These are phyloP conservation scores for Coemansia brasiliensis DNA, from an alignment of 192 early-diverging fungal species.

Conservation along the genomic window DNA sequence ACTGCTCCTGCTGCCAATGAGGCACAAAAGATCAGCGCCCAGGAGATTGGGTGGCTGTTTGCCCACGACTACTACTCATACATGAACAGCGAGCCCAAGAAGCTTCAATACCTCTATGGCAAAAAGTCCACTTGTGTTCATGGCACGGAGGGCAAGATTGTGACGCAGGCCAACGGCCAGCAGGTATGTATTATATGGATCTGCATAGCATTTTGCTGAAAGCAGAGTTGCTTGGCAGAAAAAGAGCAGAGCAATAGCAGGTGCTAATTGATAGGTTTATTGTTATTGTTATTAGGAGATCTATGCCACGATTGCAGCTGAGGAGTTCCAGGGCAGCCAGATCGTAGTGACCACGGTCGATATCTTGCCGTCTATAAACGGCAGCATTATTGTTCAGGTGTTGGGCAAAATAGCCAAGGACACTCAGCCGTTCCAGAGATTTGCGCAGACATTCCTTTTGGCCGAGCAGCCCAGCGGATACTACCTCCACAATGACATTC, in stretches of 20 bases:
- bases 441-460: slow-evolving; percentile 89
- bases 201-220: not conserved
- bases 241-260: not conserved
- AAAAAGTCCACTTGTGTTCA: slow-evolving; percentile 81
- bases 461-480: slow-evolving; percentile 88
- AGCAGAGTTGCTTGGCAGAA: not conserved
- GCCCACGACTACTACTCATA: slow-evolving; percentile 94
- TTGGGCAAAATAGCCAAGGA: slow-evolving; percentile 90
- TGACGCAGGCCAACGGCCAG: slow-evolving; percentile 67
- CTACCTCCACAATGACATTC: slow-evolving; percentile 91
- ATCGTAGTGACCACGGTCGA: slow-evolving; percentile 88
- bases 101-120: slow-evolving; percentile 86
- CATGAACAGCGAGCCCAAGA: slow-evolving; percentile 78
- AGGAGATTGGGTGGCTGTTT: slow-evolving; percentile 91
- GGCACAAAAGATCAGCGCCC: slow-evolving; percentile 39
- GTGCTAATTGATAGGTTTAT: not conserved
- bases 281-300: slow-evolving; percentile 78
- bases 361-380: slow-evolving; percentile 69
- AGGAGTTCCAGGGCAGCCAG: slow-evolving; percentile 83
- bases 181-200: slow-evolving; percentile 34
- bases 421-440: slow-evolving; percentile 75
- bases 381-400: slow-evolving; percentile 87
- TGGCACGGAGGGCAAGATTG: slow-evolving; percentile 77
- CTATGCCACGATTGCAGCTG: slow-evolving; percentile 66
- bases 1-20: slow-evolving; percentile 19